These are phyloP conservation scores for Pseudopithomyces chartarum DNA, from an alignment of 2,329 filamentous ascomycete genomes.

Conservation along the genomic window DNA sequence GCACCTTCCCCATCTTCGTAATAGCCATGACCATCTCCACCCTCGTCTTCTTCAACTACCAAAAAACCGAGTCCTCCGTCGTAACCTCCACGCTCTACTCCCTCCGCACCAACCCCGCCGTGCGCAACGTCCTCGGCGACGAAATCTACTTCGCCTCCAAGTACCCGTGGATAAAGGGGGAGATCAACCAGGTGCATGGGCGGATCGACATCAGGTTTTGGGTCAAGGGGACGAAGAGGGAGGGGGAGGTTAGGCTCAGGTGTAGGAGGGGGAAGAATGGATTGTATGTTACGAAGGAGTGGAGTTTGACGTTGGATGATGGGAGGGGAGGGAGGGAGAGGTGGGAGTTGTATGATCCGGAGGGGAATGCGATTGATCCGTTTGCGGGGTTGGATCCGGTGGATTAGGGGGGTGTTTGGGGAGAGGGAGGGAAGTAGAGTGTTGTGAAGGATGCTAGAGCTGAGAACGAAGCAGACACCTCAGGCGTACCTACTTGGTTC, in stretches of 20 bases:
- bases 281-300: constrained; percentile 86
- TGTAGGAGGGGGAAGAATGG: constrained; percentile 72
- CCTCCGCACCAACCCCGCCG: constrained; percentile 76
- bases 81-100: constrained; percentile 90
- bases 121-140: constrained; percentile 80
- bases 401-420: constrained; percentile 27
- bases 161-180: constrained; percentile 57
- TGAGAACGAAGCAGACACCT: too few relatives aligned
- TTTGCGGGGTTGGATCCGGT: constrained; percentile 53
- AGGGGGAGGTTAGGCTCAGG: constrained; percentile 78
- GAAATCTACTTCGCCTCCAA: constrained; percentile 57
- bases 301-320: constrained; percentile 76
- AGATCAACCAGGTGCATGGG: constrained; percentile 93
- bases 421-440: too few relatives aligned
- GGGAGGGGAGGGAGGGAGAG: constrained; percentile 67
- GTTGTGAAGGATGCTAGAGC: too few relatives aligned
- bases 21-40: constrained; percentile 71
- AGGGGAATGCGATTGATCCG: constrained; percentile 61
- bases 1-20: constrained; percentile 81
- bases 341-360: constrained; percentile 76
- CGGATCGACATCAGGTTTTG: constrained; percentile 84
- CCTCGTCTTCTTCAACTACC: constrained; percentile 98
- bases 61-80: constrained; percentile 84
- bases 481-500: too few relatives aligned
- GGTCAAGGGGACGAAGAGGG: constrained; percentile 77